A percentile compares a stretch with the other conserved stretches of the same genome.
Evolutionary conservation across 768 basidiomycete genomes (phyloP).

Genomic region (Cyclocybe cylindracea): DNA sequence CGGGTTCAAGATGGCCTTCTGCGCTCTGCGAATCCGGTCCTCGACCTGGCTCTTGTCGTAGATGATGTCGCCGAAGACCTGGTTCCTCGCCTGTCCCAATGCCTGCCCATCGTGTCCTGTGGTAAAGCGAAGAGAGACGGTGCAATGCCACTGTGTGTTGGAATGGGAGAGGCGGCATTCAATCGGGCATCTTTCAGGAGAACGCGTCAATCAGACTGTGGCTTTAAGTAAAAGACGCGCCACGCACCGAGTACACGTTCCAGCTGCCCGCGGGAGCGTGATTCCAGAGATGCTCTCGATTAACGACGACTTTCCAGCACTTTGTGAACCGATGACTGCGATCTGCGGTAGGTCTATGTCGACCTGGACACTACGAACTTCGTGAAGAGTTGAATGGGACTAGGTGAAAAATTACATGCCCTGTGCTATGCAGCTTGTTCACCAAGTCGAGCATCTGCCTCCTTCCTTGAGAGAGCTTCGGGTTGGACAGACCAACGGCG

Average conservation of each 20-base stretch:
- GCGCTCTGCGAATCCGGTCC: slow-evolving; percentile 66
- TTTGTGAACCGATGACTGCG: slow-evolving; percentile 72
- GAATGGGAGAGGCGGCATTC: slow-evolving; percentile 54
- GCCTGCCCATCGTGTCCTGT: slow-evolving; percentile 39
- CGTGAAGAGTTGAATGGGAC: background rate
- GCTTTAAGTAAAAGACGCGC: background rate
- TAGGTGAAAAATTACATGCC: slow-evolving; percentile 36
- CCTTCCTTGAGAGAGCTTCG: slow-evolving; percentile 37
- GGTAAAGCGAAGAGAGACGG: slow-evolving; percentile 46
- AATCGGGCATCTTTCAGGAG: slow-evolving; percentile 47
- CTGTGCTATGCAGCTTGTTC: slow-evolving; percentile 59
- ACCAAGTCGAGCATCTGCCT: slow-evolving; percentile 58
- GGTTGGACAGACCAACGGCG: slow-evolving; percentile 54
- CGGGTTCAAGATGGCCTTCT: slow-evolving; percentile 67
- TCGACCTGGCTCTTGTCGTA: slow-evolving; percentile 55
- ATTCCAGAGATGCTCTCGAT: slow-evolving; percentile 79
- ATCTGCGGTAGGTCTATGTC: slow-evolving; percentile 77
- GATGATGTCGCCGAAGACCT: slow-evolving; percentile 50
- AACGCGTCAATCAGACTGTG: background rate
- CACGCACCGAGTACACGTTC: slow-evolving; percentile 70
- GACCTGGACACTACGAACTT: slow-evolving; percentile 51
- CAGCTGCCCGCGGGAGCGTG: slow-evolving; percentile 67
- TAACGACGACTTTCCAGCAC: slow-evolving; percentile 75
- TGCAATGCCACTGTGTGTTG: slow-evolving; percentile 46
- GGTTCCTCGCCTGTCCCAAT: slow-evolving; percentile 37